A percentile compares a stretch with the other conserved stretches of the same genome.
These are phyloP conservation scores for Arthrinium puccinioides DNA, from an alignment of 2,329 filamentous ascomycete species.

Conservation along the genomic window DNA sequence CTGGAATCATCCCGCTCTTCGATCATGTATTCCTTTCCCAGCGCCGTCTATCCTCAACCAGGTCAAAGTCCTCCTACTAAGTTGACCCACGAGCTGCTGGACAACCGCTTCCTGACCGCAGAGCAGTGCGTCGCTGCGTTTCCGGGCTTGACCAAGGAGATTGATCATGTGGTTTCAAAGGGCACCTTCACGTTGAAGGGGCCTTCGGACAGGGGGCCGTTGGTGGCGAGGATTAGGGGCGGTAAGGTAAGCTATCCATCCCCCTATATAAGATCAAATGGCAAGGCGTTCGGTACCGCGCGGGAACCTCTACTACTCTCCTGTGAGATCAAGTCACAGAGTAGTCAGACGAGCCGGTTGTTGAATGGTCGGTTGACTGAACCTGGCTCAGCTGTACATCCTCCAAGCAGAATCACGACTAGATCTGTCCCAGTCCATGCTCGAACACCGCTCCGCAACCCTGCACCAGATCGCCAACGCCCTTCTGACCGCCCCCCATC, in stretches of 20 bases:
- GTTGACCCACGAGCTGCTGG: constrained; percentile 13
- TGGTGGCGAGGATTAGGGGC: constrained; percentile 34
- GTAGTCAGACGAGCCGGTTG: too few species aligned
- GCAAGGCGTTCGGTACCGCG: too few species aligned
- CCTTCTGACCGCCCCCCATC: constrained; percentile 38
- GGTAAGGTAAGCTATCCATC: constrained; percentile 24
- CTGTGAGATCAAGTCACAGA: too few species aligned
- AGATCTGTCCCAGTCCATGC: constrained; percentile 37
- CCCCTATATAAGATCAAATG: too few species aligned
- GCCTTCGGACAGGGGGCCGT: constrained; percentile 28
- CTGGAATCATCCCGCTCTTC: neutral
- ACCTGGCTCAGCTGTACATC: constrained; percentile 30
- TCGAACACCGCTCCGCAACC: constrained; percentile 40
- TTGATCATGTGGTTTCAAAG: constrained; percentile 35
- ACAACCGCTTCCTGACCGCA: constrained; percentile 31
- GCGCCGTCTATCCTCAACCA: too few species aligned
- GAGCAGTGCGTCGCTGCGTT: constrained; percentile 36
- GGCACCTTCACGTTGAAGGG: constrained; percentile 33
- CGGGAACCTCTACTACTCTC: too few species aligned
- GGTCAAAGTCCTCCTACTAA: too few species aligned
- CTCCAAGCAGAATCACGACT: constrained; percentile 30
- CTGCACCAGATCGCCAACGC: constrained; percentile 47
- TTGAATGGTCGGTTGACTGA: too few species aligned
- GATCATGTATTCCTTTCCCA: too few species aligned
- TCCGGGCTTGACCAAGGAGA: constrained; percentile 37